phyloP scores from a whole-genome alignment of 75 land plant genomes.

The Pinus taeda region DNA sequence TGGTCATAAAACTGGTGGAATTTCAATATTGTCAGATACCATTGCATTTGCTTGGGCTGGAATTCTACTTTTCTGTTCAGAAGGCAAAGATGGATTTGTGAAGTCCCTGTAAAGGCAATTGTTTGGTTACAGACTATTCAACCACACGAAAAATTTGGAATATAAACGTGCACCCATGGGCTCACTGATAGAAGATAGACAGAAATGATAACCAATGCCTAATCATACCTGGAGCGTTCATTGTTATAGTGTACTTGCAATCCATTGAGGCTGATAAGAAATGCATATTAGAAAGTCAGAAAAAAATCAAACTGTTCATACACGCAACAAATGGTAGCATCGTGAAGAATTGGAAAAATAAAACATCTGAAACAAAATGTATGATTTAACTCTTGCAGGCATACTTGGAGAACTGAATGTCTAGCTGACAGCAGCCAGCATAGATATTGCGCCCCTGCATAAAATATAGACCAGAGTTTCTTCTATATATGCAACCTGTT shows the following conservation, averaged over 20 bases:
- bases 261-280: constrained; percentile 69
- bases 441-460: constrained; percentile 94
- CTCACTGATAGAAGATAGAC: too few relatives aligned
- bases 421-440: constrained; percentile 98
- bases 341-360: constrained; percentile 6
- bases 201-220: background rate
- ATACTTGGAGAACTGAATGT: constrained; percentile 98
- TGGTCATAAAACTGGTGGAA: background rate
- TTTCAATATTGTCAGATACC: too few relatives aligned
- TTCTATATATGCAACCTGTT: background rate
- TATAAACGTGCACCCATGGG: too few relatives aligned
- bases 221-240: constrained; percentile 83
- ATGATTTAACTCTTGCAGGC: constrained; percentile 7
- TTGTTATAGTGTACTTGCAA: constrained; percentile 98
- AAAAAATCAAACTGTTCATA: too few relatives aligned
- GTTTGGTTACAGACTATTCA: background rate
- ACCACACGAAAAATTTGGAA: background rate
- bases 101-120: constrained; percentile 59
- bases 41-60: constrained; percentile 16
- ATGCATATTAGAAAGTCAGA: too few relatives aligned
- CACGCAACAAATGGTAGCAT: background rate
- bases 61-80: constrained; percentile 55
- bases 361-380: background rate
- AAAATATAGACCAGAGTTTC: background rate
- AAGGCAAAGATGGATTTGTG: constrained; percentile 82